These are phyloP conservation scores for Eremochloa ophiuroides DNA, from an alignment of 176 grass and related monocot genomes.

Conservation along the genomic window DNA sequence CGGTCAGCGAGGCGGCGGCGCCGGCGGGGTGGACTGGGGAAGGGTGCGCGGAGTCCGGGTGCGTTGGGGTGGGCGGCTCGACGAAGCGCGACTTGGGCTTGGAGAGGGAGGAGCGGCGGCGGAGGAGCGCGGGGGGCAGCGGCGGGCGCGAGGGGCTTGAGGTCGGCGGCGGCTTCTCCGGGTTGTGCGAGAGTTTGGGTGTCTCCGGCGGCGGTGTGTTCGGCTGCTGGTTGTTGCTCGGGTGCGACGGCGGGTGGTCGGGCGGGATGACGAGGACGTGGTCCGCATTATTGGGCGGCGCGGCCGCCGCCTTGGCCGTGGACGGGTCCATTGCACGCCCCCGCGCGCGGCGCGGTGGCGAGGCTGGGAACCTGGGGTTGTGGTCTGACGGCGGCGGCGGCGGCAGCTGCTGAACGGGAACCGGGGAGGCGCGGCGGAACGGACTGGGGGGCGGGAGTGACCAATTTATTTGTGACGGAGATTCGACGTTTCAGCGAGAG, in stretches of 20 bases:
- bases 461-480: not conserved
- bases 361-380: not conserved
- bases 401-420: not conserved
- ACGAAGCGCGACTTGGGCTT: conserved; percentile 77
- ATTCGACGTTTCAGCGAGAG: not conserved
- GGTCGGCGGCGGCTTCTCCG: not conserved
- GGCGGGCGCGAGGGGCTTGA: not conserved
- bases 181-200: conserved; percentile 15
- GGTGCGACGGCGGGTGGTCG: not conserved
- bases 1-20: not conserved
- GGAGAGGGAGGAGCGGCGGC: conserved; percentile 56
- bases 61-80: conserved; percentile 33
- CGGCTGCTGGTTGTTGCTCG: not conserved
- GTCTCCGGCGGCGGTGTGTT: not conserved
- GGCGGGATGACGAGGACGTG: conserved; percentile 41
- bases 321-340: conserved; percentile 15
- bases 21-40: conserved; percentile 14
- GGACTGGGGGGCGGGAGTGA: not conserved
- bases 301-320: not conserved
- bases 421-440: not conserved
- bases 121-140: conserved; percentile 32
- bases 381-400: not conserved
- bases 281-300: conserved; percentile 17
- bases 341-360: not conserved
- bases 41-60: not conserved